Base-by-base conservation (phyloP, 768 basidiomycete species). In the Hygrocybe punicea region DNA sequence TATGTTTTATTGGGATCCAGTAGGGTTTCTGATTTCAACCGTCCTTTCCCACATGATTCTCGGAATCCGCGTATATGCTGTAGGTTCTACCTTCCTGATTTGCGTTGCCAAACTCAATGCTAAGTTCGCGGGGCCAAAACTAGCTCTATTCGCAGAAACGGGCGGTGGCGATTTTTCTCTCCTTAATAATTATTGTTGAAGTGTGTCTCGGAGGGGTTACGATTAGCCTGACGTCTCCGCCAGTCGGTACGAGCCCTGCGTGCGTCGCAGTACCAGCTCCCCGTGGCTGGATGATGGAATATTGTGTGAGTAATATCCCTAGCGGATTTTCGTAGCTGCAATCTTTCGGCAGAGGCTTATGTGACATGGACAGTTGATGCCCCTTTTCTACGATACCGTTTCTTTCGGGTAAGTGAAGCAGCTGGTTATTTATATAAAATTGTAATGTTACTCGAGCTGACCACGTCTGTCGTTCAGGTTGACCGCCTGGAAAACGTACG, bases 21-120 rank as follows among this genome's bases (percentile, higher is more conserved):
- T 69, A 2, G 63, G 67, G 7, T 63, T 65, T 23, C 51, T 69
- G 1, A 64, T 69, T 3, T 67, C 64, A 3, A 67, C 65, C 17
- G 56, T 65, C 16, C 44, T 69, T 11, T 67, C 67, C 14, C 67
- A 69, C 44, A 44, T 64, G 17, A 67, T 68, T 19, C 51, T 68
- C 47, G 67, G 67, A 8, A 58, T 57, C 44, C 61, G 65, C 19
- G 65, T 68, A 39, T 67, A 63, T 53, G 65, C 64, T 36, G 67
- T 66, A 61, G 4, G 8, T 14, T 59, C n/a, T 46, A 24, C 2
- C 1, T 8, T 29, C n/a, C n/a, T n/a, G n/a, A 34, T 13, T 24
- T 11, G 6, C 24, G 21, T 17, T 19, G 29, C 2, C 51, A 13
- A 4, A 4, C 13, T 14, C 23, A 19, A 39, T 29, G 16, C 21